Evolutionary conservation across 225 moss, liverwort and hornwort genomes (phyloP), one percentile per base, ranked within the genome.

Genomic region (Anthoceros angustus): DNA sequence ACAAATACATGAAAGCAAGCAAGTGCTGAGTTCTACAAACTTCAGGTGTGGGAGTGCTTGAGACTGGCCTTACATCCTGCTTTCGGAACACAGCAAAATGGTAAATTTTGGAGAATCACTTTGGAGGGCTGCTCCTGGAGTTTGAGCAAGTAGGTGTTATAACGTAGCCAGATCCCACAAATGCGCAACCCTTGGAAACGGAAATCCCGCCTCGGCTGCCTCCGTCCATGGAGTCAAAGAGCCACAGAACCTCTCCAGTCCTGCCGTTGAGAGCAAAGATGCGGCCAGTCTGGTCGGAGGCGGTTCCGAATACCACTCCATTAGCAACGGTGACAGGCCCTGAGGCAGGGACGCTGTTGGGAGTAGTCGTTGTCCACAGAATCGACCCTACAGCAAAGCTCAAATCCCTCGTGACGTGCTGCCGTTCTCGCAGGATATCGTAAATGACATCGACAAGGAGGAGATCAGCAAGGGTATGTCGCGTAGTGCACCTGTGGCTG

Each of bases 51-150:
- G 32, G 32, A 32, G 32, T 32, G 32, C 32, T 32, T 32, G 4
- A 32, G 32, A 32, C 4, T 1, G 32, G 32, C 32, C 32, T 1
- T 32, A 4, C 32, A 32, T 4, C 32, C 32, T 32, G 32, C 32
- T 32, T 4, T 4, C 2, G 32, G 4, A 32, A 32, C 32, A 32
- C 4, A 1, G 32, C 32, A 32, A 32, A 89, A 70, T 63, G 85
- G 0, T 79, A 83, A 48, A 78, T 78, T 41, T 80, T 87, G 7
- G 81, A 73, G 23, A 87, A 38, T 80, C 79, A 12, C 80, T 87
- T 71, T 71, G 64, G n/a, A 71, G 49, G 5, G 32, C 18, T 20
- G 23, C 64, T 12, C 71, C 64, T 8, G 25, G 10, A 8, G 12
- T 12, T 5, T 5, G 71, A 11, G 42, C n/a, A 0, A 10, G 8